A percentile compares a stretch with the other conserved stretches of the same genome.
These are phyloP conservation scores for Fusarium illudens DNA, from an alignment of 2,329 filamentous ascomycete species.

Conservation along the genomic window DNA sequence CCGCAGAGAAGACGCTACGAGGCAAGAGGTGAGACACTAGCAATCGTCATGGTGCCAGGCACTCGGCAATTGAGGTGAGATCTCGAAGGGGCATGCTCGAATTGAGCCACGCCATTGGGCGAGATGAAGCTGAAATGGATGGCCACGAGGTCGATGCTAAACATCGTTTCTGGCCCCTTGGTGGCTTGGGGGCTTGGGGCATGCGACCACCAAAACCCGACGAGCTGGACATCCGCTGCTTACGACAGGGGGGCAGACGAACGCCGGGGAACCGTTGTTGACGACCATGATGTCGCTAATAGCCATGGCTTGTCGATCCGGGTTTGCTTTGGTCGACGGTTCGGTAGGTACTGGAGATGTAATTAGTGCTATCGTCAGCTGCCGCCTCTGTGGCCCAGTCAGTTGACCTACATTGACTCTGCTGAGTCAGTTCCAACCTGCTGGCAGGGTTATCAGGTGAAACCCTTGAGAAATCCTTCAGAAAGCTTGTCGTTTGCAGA, in stretches of 20 bases:
- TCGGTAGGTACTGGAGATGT: background rate
- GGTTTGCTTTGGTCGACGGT: background rate
- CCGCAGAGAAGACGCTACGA: slow-evolving; percentile 7
- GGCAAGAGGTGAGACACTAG: slow-evolving; percentile 14
- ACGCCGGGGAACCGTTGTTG: background rate
- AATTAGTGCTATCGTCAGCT: background rate
- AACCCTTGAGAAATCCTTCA: background rate
- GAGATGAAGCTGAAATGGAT: slow-evolving; percentile 3
- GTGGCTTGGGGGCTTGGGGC: slow-evolving; percentile 13
- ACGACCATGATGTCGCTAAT: background rate
- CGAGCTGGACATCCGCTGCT: background rate
- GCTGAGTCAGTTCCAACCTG: background rate
- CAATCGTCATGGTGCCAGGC: slow-evolving; percentile 7
- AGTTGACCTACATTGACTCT: background rate
- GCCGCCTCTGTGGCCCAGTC: background rate
- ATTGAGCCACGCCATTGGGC: slow-evolving; percentile 24
- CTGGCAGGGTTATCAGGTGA: background rate
- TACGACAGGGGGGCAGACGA: background rate
- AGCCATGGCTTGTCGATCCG: slow-evolving; percentile 7
- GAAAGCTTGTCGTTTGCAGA: background rate
- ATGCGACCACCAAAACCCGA: slow-evolving; percentile 12
- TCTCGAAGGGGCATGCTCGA: slow-evolving; percentile 29
- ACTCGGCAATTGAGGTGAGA: slow-evolving; percentile 21
- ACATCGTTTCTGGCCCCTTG: background rate
- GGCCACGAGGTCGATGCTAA: slow-evolving; percentile 19